Evolutionary conservation across 202 grass and related monocot species (phyloP).

Genomic region (Miscanthus sacchariflorus): DNA sequence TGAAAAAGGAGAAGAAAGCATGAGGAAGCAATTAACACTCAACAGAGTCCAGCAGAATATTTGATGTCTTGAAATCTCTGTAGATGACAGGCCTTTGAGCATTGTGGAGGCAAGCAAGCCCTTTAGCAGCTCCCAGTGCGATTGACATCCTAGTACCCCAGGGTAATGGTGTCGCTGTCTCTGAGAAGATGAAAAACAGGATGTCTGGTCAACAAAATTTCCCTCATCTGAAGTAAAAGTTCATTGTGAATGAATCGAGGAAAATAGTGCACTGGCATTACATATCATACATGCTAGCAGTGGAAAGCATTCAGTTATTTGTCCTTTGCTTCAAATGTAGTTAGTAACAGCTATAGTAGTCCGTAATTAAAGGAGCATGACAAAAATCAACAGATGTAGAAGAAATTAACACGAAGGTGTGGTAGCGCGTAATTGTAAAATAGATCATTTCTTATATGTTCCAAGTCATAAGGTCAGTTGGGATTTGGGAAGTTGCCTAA

Average conservation of each 20-base stretch:
- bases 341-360: not conserved
- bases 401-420: slow-evolving; percentile 5
- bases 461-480: not conserved
- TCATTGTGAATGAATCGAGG: not conserved
- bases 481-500: slow-evolving; percentile 1
- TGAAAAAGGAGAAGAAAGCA: slow-evolving; percentile 30
- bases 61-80: slow-evolving; percentile 99
- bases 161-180: slow-evolving; percentile 76
- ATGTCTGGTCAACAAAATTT: slow-evolving; percentile 27
- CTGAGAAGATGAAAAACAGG: slow-evolving; percentile 49
- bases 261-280: not conserved
- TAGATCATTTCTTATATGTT: not conserved
- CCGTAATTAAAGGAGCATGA: not conserved
- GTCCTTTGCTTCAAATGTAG: not conserved
- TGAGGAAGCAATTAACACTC: slow-evolving; percentile 48
- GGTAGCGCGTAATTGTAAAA: not conserved
- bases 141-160: slow-evolving; percentile 99
- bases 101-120: slow-evolving; percentile 93
- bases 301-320: not conserved
- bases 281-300: slow-evolving; percentile 1
- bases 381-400: not conserved
- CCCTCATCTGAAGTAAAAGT: slow-evolving; percentile 15
- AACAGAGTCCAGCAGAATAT: slow-evolving; percentile 99
- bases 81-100: slow-evolving; percentile 95
- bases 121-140: slow-evolving; percentile 95